Base-by-base conservation (phyloP, 164 flowering plant species). In the Vitis riparia region DNA sequence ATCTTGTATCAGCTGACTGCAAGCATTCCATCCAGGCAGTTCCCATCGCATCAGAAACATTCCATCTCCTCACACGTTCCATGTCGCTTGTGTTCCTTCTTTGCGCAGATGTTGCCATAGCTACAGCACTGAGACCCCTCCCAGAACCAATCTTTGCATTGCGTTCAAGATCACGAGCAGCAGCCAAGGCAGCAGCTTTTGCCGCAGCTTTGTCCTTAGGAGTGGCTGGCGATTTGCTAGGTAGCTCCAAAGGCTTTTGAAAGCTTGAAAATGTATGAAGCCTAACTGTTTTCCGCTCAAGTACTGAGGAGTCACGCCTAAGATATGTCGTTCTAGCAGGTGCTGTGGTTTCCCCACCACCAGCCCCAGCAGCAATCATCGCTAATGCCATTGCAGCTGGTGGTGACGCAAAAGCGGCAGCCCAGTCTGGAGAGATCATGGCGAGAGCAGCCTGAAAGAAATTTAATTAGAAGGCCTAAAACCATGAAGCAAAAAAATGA, bases 301-400 rank as follows among this genome's bases (percentile, higher is more conserved):
- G 88, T 84, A 93, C 68, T 60, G 94, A 89, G 29, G 89, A 63
- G 72, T 96, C 99, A 55, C 97, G 91, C 76, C 75, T 88, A 32
- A 93, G 91, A 30, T 80, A 91, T 7, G 84, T n/a, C 30, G 76
- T 75, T 78, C 88, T 82, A 19, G 77, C 77, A 74, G 95, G 90
- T 62, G 84, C 81, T 13, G 82, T 73, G 62, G 87, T 78, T 79
- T 96, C 99, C 23, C 87, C 90, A 67, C 99, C 99, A 75, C 85
- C 89, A 73, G 99, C 95, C 71, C 99, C 99, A 67, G 99, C 99
- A 71, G 97, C 99, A 78, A 96, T 89, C 99, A 96, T 96, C 59
- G 99, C 98, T 79, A 96, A 76, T 66, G 98, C 97, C 98, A 96
- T 82, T 53, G 99, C 97, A 79, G 97, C 95, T 73, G 99, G 99